Evolutionary conservation across 2,329 filamentous ascomycete species (phyloP).

Genomic region (Phyllosticta citrichinensis): DNA sequence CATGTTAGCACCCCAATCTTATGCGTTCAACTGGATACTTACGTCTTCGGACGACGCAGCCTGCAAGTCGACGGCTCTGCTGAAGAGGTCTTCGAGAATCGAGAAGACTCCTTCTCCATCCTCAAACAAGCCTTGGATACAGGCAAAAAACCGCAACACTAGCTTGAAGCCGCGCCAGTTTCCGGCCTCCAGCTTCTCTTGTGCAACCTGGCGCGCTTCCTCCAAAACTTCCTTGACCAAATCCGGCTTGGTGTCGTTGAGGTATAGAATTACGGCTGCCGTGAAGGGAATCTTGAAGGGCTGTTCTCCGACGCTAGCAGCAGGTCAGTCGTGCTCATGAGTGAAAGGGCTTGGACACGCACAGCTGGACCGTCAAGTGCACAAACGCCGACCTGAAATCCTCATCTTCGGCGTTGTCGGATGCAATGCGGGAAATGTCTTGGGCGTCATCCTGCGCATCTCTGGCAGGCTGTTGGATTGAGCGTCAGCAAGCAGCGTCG

Average conservation of each 20-base stretch:
- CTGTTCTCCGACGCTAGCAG: constrained; percentile 62
- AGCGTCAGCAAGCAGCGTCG: background rate
- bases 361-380: constrained; percentile 65
- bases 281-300: constrained; percentile 97
- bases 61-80: constrained; percentile 82
- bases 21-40: constrained; percentile 29
- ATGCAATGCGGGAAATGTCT: constrained; percentile 50
- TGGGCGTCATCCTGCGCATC: constrained; percentile 24
- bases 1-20: constrained; percentile 14
- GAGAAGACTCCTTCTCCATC: constrained; percentile 71
- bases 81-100: constrained; percentile 81
- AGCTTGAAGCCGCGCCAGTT: constrained; percentile 90
- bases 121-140: constrained; percentile 68
- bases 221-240: constrained; percentile 61
- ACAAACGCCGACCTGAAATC: constrained; percentile 65
- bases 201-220: constrained; percentile 50
- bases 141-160: constrained; percentile 78
- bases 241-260: constrained; percentile 69
- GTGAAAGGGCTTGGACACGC: constrained; percentile 17
- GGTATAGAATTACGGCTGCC: constrained; percentile 68
- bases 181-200: constrained; percentile 59
- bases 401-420: constrained; percentile 69
- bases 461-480: constrained; percentile 1
- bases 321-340: constrained; percentile 13
- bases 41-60: constrained; percentile 89